Evolutionary conservation across 306 rosid genomes (phyloP), one percentile per base, ranked within the genome.

Genomic region (Rosa persica): DNA sequence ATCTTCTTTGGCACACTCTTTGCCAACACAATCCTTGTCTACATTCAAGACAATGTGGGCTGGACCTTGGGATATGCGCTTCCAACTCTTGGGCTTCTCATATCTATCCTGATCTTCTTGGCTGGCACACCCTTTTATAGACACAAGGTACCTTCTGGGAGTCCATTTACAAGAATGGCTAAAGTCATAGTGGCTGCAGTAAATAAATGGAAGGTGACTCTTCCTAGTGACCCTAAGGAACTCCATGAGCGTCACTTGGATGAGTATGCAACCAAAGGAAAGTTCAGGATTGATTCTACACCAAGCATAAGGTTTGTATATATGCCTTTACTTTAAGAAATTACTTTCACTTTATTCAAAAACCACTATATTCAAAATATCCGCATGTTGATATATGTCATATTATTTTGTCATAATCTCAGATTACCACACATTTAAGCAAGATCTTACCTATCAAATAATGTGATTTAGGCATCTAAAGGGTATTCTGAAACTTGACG

Each of bases 31-130:
- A 81, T 90, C 11, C 86, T 96, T n/a, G 98, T 96, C 0, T 96
- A 92, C 72, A 78, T 96, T 38, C 98, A 93, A 76, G 99, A 93
- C 74, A 91, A 93, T 73, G 87, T 96, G 27, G 99, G 99, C 8
- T 96, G 99, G 99, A 82, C 89, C 46, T 81, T 96, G 30, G 99
- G 99, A 0, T 96, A 91, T 82, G 99, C 85, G 0, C 89, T 96
- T 67, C 99, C 99, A 2, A 90, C 99, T 0, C 80, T 84, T 43
- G 99, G 99, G 42, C 92, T 95, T 9, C 62, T 89, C 4, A 67
- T 95, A 12, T 88, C 99, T 0, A 66, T 93, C 20, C 38, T 70
- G 5, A 84, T 93, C n/a, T 95, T 95, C 75, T 51, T 89, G 27
- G 68, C 75, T 0, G 99, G 99, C 52, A 91, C 97, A 0, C 94